Conservation (phyloP, 2,329 filamentous ascomycete genomes). For the Arthrinium puccinioides region DNA sequence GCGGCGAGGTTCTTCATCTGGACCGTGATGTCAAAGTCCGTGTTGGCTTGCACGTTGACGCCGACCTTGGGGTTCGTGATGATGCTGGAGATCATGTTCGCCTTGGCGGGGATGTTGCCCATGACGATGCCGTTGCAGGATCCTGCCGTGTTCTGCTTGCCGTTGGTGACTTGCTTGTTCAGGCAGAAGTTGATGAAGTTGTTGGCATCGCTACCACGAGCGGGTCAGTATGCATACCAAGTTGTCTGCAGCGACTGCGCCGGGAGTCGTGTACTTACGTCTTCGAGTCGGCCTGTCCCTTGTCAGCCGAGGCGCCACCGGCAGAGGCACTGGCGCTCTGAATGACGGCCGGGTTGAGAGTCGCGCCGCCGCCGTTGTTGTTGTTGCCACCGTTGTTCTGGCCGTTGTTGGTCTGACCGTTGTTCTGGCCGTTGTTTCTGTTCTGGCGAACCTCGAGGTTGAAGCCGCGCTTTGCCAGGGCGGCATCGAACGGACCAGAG, state of each 20-base stretch:
- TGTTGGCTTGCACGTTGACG: constrained; percentile 36
- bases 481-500: constrained; percentile 26
- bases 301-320: constrained; percentile 20
- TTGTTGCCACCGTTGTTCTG: constrained; percentile 6
- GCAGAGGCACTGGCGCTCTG: constrained; percentile 39
- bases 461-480: constrained; percentile 18
- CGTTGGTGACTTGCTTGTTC: constrained; percentile 50
- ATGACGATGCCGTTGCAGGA: constrained; percentile 60
- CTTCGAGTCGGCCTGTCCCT: constrained; percentile 42
- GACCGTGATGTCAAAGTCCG: constrained; percentile 46
- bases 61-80: constrained; percentile 46
- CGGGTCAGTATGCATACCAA: no score
- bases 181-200: constrained; percentile 60
- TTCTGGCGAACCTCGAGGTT: constrained; percentile 35
- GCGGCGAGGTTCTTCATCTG: constrained; percentile 45
- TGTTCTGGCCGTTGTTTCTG: constrained; percentile 12
- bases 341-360: constrained; percentile 34
- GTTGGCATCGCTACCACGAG: constrained; percentile 45
- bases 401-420: constrained; percentile 8
- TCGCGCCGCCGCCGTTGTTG: constrained; percentile 16
- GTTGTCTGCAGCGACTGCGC: no score
- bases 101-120: constrained; percentile 50
- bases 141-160: constrained; percentile 46
- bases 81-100: constrained; percentile 51
- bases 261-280: constrained; percentile 34